Conservation (phyloP, 345 rosid species). For the Dovyalis caffra region DNA sequence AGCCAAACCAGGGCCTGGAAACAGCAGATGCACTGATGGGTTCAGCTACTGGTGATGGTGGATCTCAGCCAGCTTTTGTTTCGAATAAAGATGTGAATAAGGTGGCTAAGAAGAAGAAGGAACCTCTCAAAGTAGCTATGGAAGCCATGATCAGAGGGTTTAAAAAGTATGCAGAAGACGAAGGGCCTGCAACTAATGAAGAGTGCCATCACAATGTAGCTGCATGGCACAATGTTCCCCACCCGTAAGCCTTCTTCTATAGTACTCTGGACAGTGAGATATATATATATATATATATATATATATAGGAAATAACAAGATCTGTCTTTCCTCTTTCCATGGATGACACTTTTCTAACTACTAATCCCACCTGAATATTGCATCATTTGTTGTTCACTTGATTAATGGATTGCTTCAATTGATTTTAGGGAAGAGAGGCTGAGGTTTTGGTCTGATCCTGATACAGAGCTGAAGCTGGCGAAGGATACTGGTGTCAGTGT, state of each 20-base stretch:
- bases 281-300: background rate
- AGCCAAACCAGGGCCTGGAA: conserved; percentile 25
- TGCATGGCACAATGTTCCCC: conserved; percentile 90
- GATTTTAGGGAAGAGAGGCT: conserved; percentile 81
- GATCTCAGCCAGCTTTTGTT: conserved; percentile 42
- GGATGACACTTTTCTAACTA: background rate
- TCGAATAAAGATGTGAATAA: conserved; percentile 20
- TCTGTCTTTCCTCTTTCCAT: background rate
- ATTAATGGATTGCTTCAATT: conserved; percentile 24
- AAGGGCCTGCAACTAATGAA: conserved; percentile 26
- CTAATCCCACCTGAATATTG: background rate
- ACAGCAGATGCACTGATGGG: conserved; percentile 46
- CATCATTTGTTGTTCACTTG: conserved; percentile 8
- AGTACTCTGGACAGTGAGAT: conserved; percentile 7
- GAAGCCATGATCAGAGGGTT: conserved; percentile 91
- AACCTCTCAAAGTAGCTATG: conserved; percentile 62
- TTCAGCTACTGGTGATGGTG: conserved; percentile 55
- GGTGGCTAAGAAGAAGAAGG: conserved; percentile 34
- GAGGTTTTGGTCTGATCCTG: conserved; percentile 98
- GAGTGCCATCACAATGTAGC: conserved; percentile 73
- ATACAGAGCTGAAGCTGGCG: conserved; percentile 77
- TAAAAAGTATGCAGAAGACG: conserved; percentile 48
- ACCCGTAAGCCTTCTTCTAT: conserved; percentile 60
- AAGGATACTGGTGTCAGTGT: conserved; percentile 77
- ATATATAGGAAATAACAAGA: background rate